phyloP scores from a whole-genome alignment of 768 basidiomycete species.

The Amanita exitialis region DNA sequence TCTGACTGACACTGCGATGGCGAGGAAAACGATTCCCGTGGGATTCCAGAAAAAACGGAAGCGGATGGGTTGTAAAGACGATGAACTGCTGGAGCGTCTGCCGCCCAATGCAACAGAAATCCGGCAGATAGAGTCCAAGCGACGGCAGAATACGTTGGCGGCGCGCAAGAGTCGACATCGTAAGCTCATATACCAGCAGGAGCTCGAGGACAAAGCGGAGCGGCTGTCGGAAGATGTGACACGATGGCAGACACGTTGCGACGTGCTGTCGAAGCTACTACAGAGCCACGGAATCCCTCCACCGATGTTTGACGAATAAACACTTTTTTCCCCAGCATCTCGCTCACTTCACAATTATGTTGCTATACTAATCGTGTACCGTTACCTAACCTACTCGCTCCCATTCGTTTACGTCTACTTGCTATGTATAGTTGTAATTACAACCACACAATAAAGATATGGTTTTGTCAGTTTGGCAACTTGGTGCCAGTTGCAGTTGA shows the following conservation, averaged over 20 bases:
- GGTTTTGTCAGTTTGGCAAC: no score
- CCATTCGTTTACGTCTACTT: background rate
- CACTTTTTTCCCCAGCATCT: background rate
- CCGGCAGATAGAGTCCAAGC: constrained; percentile 68
- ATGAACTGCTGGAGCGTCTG: constrained; percentile 23
- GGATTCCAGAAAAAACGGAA: constrained; percentile 56
- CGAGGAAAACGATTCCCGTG: constrained; percentile 62
- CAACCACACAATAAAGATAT: no score
- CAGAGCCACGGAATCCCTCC: constrained; percentile 1
- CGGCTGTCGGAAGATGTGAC: constrained; percentile 28
- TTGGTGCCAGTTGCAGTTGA: no score
- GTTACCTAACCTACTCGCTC: background rate
- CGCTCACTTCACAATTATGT: no score
- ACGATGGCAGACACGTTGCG: constrained; percentile 18
- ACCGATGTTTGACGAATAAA: background rate
- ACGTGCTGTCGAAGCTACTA: background rate
- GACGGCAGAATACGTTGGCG: constrained; percentile 72
- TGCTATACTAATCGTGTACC: background rate
- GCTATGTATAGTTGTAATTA: background rate
- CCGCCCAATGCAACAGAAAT: constrained; percentile 34
- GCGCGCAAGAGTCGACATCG: constrained; percentile 68
- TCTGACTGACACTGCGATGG: constrained; percentile 53
- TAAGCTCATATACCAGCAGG: constrained; percentile 60
- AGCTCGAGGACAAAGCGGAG: constrained; percentile 42
- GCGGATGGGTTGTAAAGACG: constrained; percentile 41